Base-by-base conservation (phyloP, 1,284 basidiomycete species). In the Singerocomus inundabilis region DNA sequence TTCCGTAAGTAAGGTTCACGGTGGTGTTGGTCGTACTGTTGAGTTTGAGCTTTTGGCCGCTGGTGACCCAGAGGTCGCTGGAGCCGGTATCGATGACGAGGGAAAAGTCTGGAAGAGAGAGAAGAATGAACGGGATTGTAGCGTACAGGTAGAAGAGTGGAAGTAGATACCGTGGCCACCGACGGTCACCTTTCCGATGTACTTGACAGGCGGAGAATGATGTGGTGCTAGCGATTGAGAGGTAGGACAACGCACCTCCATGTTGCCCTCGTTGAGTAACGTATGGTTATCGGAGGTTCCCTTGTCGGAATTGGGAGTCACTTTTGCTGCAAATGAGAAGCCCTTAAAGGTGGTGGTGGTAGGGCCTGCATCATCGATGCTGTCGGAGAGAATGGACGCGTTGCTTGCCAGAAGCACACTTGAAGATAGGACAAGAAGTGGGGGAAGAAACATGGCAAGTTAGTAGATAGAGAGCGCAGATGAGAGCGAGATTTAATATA, bases 371-470 rank as follows among this genome's bases (percentile, higher is more conserved):
- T 18, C 15, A 33, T 43, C 32, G 3, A 18, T 44, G 31, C 47
- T 30, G 16, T 3, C 34, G 15, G 46, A 54, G 43, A 59, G 62
- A 48, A 48, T 16, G 49, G 53, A 53, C 25, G 63, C 61, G 53
- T 51, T 47, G 65, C 66, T 67, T 67, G 53, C 63, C 63, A 66
- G 63, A 69, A 65, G 64, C 63, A 58, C 50, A 46, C 57, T 42
- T 18, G 46, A 58, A 18, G 15, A 45, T 6, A 65, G 10, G 15
- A 30, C 36, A 16, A 64, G 6, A 24, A 56, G 37, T 18, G 38
- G 21, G 21, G 31, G 13, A 0, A 34, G 46, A 45, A 47, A 34
- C 64, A 63, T 63, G 43, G 18, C 15, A 1, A 26, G 29, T 41
- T 16, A 36, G 34, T 37, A 18, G 29, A 32, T n/a, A 21, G 21